phyloP scores from a whole-genome alignment of 805 yeast genomes.

The Ogataea wickerhamii region DNA sequence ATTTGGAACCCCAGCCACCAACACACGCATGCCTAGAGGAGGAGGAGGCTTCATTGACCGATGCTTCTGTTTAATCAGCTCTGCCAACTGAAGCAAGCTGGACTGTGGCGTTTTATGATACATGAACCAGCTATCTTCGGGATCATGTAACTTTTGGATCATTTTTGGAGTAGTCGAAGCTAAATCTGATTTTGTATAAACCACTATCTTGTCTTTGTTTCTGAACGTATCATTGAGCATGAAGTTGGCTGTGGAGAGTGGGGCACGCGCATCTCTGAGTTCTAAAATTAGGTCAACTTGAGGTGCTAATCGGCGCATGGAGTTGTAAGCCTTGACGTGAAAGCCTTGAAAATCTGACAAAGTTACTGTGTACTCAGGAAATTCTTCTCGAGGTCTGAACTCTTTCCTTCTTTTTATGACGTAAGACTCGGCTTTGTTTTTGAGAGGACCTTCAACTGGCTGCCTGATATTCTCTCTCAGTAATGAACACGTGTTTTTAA shows the following conservation, averaged over 20 bases:
- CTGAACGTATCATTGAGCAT: constrained; percentile 66
- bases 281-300: constrained; percentile 81
- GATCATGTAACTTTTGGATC: constrained; percentile 32
- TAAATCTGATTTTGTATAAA: constrained; percentile 76
- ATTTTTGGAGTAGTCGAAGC: constrained; percentile 38
- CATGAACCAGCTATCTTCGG: constrained; percentile 32
- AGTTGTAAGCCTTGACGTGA: constrained; percentile 73
- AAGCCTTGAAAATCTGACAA: constrained; percentile 87
- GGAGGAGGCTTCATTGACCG: constrained; percentile 59
- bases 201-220: constrained; percentile 52
- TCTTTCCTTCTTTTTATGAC: background rate
- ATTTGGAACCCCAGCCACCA: constrained; percentile 94
- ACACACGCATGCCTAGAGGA: constrained; percentile 73
- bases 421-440: background rate
- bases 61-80: constrained; percentile 44
- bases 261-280: constrained; percentile 86
- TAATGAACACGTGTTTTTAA: background rate
- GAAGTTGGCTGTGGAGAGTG: constrained; percentile 75
- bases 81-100: constrained; percentile 51
- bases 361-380: constrained; percentile 69
- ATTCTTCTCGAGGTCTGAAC: constrained; percentile 66
- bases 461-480: background rate
- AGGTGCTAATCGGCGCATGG: constrained; percentile 65
- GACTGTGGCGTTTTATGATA: constrained; percentile 49
- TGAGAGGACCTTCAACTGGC: background rate